phyloP scores from a whole-genome alignment of 2,329 filamentous ascomycete species.

The Colletotrichum sp. region DNA sequence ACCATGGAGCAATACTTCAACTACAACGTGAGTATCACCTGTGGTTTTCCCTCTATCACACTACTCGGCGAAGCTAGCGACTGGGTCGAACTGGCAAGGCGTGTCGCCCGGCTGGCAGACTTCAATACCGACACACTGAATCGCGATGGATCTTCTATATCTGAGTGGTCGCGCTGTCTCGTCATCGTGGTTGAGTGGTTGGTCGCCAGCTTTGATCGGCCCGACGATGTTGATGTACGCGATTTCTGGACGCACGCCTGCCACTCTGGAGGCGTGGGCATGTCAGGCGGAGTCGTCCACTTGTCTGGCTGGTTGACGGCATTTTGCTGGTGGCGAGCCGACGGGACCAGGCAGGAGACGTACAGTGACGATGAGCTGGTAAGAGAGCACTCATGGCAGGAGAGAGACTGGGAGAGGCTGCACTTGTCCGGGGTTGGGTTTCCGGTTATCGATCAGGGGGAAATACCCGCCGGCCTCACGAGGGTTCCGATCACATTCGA shows the following conservation, averaged over 20 bases:
- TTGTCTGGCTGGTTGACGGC: background rate
- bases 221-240: background rate
- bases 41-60: background rate
- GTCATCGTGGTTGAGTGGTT: constrained; percentile 16
- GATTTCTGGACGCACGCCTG: background rate
- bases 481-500: background rate
- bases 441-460: background rate
- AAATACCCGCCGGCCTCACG: background rate
- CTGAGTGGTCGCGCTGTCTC: background rate
- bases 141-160: background rate
- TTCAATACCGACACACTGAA: background rate
- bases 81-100: background rate
- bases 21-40: background rate
- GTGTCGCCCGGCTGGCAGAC: background rate
- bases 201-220: constrained; percentile 17
- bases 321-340: background rate
- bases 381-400: background rate
- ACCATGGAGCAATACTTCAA: background rate
- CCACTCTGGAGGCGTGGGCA: background rate
- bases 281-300: background rate
- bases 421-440: background rate
- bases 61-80: background rate
- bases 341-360: background rate
- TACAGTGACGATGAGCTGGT: background rate
- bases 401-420: background rate